Evolutionary conservation across 495 filamentous ascomycete species (phyloP).

Genomic region (Aspergillus saccharolyticus): DNA sequence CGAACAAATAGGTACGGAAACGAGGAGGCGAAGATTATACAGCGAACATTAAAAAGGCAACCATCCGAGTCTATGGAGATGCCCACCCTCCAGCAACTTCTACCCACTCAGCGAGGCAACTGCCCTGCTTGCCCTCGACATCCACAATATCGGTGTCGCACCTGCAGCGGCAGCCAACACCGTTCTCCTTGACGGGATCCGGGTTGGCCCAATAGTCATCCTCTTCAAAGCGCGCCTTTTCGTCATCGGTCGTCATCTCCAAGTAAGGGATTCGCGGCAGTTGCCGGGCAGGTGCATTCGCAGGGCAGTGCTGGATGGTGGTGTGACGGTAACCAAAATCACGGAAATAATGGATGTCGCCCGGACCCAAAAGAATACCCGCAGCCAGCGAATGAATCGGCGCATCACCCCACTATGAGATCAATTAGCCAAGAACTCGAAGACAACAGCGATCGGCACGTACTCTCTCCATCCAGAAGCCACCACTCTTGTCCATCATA

Average conservation of each 20-base stretch:
- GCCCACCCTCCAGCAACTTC: conserved; percentile 96
- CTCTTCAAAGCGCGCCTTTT: conserved; percentile 85
- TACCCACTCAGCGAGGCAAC: conserved; percentile 94
- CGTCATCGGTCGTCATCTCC: conserved; percentile 78
- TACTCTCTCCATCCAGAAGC: conserved; percentile 99
- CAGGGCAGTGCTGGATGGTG: conserved; percentile 97
- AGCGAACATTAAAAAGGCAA: conserved; percentile 25
- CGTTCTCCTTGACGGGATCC: conserved; percentile 88
- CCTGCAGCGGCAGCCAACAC: conserved; percentile 92
- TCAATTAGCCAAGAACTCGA: conserved; percentile 15
- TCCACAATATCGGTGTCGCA: conserved; percentile 99
- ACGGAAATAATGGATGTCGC: conserved; percentile 97
- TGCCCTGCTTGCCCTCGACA: conserved; percentile 94
- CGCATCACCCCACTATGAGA: conserved; percentile 87
- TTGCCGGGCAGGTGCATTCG: conserved; percentile 90
- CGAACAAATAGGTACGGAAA: conserved; percentile 32
- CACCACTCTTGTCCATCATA: conserved; percentile 97
- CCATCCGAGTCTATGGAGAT: conserved; percentile 45
- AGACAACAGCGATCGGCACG: conserved; percentile 30
- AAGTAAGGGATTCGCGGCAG: conserved; percentile 75
- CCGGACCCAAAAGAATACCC: conserved; percentile 73
- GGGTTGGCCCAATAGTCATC: conserved; percentile 93
- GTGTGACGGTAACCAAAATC: conserved; percentile 98
- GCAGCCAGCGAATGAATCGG: conserved; percentile 98
- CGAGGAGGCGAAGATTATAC: conserved; percentile 32